Conservation (phyloP, 2,329 filamentous ascomycete genomes). For the Sordariomycetes sp. region DNA sequence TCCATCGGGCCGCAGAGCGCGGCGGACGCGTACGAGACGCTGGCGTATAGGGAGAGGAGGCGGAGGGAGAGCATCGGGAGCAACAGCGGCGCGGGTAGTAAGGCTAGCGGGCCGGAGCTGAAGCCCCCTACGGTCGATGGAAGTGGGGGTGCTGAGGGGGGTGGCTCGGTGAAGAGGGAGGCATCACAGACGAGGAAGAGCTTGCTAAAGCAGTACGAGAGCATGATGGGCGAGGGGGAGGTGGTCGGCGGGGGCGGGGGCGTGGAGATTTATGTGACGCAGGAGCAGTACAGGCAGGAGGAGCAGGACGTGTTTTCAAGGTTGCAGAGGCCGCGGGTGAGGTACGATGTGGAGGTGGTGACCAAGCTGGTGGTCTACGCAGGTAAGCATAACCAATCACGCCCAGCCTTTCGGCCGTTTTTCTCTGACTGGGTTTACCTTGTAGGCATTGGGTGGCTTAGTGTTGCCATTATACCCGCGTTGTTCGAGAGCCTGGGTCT, state of each 20-base stretch:
- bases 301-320: constrained; percentile 74
- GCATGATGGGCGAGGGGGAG: constrained; percentile 58
- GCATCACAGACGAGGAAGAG: background rate
- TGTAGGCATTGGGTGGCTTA: constrained; percentile 69
- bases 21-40: constrained; percentile 88
- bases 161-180: background rate
- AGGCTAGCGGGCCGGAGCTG: constrained; percentile 10
- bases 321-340: constrained; percentile 73
- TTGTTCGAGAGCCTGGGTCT: constrained; percentile 51
- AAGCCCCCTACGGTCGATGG: background rate
- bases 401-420: background rate
- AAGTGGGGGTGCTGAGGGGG: background rate
- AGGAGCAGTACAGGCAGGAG: constrained; percentile 38
- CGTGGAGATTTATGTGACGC: constrained; percentile 14
- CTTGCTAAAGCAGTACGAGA: constrained; percentile 50
- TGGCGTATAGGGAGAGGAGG: constrained; percentile 70
- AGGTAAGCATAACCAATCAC: constrained; percentile 38
- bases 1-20: constrained; percentile 91
- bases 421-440: constrained; percentile 7
- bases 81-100: constrained; percentile 31
- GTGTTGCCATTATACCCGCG: constrained; percentile 61
- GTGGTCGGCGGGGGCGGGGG: constrained; percentile 16
- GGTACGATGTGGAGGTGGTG: constrained; percentile 97
- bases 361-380: constrained; percentile 93
- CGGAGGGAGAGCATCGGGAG: constrained; percentile 41